Evolutionary conservation across 1,139 yeast species (phyloP), one percentile per base, ranked within the genome.

Genomic region (Suhomyces bribrorum): DNA sequence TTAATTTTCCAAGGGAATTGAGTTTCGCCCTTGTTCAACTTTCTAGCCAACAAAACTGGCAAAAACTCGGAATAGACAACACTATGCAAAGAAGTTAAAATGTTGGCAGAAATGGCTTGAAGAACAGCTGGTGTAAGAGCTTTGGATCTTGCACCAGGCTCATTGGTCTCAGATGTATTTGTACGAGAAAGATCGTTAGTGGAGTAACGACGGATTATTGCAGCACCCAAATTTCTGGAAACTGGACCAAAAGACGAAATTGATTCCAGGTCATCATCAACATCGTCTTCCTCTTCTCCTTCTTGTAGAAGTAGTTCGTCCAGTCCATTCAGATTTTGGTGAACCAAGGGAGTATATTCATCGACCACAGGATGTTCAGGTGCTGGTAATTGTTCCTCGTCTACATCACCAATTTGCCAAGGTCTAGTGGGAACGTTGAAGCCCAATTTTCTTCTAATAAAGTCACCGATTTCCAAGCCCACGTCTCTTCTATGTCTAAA

Each of bases 381-480:
- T 8, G 23, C 11, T 11, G n/a, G 13, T 12, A 20, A 20, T 5
- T 20, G 11, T n/a, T 14, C 33, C 9, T 31, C 39, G 14, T 32
- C 32, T 7, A 14, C 5, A 14, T 17, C 17, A 11, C 5, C 6
- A 6, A 12, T 26, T 18, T 35, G 37, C 73, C 75, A 70, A 5
- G 71, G 66, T 48, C 76, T 58, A 7, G 33, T 31, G 11, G 64
- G 64, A 7, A 61, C 52, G 3, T 52, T 38, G 37, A 59, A 47
- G 0, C 78, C 75, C 7, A 75, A 41, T 14, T 52, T 37, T 8
- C 50, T 46, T 47, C 67, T 51, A 29, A 79, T 49, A 37, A 52
- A 50, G 48, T 79, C 82, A 9, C 86, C 86, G 12, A 77, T 35
- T 26, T 70, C 79, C 9, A 79, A 54, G 1, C 85, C 83, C 31